Evolutionary conservation across 805 yeast genomes (phyloP), one percentile per base, ranked within the genome.

Genomic region (Kodamaea neixiangensis): DNA sequence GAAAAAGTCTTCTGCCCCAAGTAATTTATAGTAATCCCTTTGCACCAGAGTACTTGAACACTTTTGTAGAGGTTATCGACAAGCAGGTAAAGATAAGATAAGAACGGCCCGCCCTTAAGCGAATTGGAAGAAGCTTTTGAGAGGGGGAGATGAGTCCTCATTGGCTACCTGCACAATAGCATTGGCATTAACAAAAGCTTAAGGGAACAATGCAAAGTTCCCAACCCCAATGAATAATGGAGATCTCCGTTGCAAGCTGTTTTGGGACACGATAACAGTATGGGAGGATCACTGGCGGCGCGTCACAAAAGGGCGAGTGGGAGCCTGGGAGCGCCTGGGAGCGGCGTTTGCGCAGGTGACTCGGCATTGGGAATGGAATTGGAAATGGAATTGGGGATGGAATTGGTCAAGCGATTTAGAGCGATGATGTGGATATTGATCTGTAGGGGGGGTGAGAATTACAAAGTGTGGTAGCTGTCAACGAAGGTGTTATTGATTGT

Each of bases 81-180:
- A 5, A 11, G 38, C 18, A 43, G 14, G n/a, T n/a, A n/a, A 25
- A 42, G 45, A 44, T 44, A 44, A 44, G 47, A 44, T 44, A 44
- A 44, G 47, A 44, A 44, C 47, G 47, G 47, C 19, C 47, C 47
- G 47, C 47, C 47, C 35, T 31, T 37, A 15, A 17, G 20, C 11
- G 9, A 10, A 17, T 37, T 17, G 41, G 21, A 15, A 37, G 17
- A 14, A 17, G 21, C 10, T 15, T 5, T 37, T 7, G 13, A 17
- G 19, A 7, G 41, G 21, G 17, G 17, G 21, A 37, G 41, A 20
- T 4, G 21, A 10, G 19, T 6, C 17, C 41, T 17, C 21, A 15
- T 19, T 17, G 17, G 19, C 41, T 18, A 37, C 41, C 41, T 37
- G 41, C 41, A 37, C 18, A 34, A 34, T 34, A 34, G 13, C 38